A percentile compares a stretch with the other conserved stretches of the same genome.
Conservation (phyloP, 805 yeast species). For the Yamadazyma sp. region DNA sequence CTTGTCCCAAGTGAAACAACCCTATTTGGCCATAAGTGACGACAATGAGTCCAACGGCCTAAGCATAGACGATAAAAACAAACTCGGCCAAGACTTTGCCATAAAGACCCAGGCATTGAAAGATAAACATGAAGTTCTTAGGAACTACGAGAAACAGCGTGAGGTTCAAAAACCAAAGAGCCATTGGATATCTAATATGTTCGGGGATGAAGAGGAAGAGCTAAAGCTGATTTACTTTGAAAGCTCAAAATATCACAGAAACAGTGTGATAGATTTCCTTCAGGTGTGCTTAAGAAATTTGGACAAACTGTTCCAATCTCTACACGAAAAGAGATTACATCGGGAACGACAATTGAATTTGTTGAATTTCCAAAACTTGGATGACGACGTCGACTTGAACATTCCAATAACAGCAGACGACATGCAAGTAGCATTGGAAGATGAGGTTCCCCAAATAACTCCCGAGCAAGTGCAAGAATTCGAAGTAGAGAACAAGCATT, state of each 20-base stretch:
- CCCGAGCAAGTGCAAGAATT: constrained; percentile 60
- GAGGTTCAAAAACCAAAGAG: constrained; percentile 19
- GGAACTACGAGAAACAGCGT: constrained; percentile 52
- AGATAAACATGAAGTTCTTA: constrained; percentile 50
- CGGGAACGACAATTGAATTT: constrained; percentile 37
- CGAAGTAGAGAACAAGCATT: constrained; percentile 57
- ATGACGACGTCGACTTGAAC: constrained; percentile 28
- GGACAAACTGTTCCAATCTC: constrained; percentile 45
- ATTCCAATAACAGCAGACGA: constrained; percentile 7
- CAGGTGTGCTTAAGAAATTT: constrained; percentile 43
- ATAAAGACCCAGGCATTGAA: constrained; percentile 51
- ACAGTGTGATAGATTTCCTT: constrained; percentile 50
- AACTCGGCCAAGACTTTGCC: constrained; percentile 55
- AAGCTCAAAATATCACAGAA: constrained; percentile 45
- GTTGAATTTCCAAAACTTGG: constrained; percentile 43
- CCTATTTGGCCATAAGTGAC: constrained; percentile 26
- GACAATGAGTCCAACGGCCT: constrained; percentile 23
- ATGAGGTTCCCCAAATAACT: constrained; percentile 25
- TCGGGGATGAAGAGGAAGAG: constrained; percentile 35
- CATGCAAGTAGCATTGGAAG: constrained; percentile 6
- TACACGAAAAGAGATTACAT: constrained; percentile 50
- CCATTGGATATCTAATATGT: constrained; percentile 20
- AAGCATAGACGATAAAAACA: constrained; percentile 50
- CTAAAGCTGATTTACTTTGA: constrained; percentile 31
- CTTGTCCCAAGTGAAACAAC: constrained; percentile 23